phyloP scores from a whole-genome alignment of 352 stramenopile genomes.

The Phytopythium helicoides region DNA sequence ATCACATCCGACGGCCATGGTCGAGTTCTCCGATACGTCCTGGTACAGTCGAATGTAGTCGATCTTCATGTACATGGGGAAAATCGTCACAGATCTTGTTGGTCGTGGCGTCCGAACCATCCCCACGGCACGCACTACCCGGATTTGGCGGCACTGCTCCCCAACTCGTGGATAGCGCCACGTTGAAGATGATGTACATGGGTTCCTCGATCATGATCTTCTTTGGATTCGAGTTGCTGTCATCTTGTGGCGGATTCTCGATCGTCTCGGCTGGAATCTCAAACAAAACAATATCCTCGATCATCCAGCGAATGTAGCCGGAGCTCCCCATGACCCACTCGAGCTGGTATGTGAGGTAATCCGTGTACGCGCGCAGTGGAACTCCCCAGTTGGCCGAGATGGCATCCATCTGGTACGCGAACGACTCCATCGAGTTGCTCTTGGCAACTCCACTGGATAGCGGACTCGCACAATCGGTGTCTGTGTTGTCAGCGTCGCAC shows the following conservation, averaged over 20 bases:
- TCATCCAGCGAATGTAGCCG: slow-evolving; percentile 53
- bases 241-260: slow-evolving; percentile 36
- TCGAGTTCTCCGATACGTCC: slow-evolving; percentile 30
- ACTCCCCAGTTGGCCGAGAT: slow-evolving; percentile 49
- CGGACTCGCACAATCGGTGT: slow-evolving; percentile 30
- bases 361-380: slow-evolving; percentile 35
- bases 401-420: slow-evolving; percentile 66
- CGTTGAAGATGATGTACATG: slow-evolving; percentile 73
- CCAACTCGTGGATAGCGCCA: slow-evolving; percentile 54
- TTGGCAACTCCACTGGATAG: slow-evolving; percentile 18
- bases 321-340: slow-evolving; percentile 55
- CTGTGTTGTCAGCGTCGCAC: slow-evolving; percentile 42
- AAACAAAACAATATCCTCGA: slow-evolving; percentile 47
- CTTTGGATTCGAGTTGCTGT: slow-evolving; percentile 29
- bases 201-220: slow-evolving; percentile 65
- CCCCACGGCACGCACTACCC: slow-evolving; percentile 26
- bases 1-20: slow-evolving; percentile 53
- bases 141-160: slow-evolving; percentile 39
- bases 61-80: slow-evolving; percentile 57
- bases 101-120: slow-evolving; percentile 19
- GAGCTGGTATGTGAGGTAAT: slow-evolving; percentile 50
- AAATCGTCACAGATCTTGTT: slow-evolving; percentile 54
- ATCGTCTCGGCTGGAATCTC: slow-evolving; percentile 52
- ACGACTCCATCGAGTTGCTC: slow-evolving; percentile 36
- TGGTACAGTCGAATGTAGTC: slow-evolving; percentile 63